Evolutionary conservation across 139 green algal species (phyloP), one percentile per base, ranked within the genome.

Genomic region (Asterochloris sp.): DNA sequence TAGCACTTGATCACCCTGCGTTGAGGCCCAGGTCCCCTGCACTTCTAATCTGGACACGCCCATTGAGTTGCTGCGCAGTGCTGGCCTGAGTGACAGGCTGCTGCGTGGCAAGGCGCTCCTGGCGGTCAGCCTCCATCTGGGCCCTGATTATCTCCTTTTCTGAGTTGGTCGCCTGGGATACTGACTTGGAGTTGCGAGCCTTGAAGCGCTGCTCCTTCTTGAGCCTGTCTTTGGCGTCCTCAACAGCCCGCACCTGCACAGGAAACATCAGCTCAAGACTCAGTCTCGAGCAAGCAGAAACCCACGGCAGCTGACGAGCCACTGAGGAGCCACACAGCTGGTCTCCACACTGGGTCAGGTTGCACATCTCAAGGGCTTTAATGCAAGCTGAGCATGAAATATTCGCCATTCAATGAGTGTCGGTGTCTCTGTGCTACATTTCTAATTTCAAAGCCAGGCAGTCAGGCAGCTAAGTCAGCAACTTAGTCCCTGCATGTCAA

Each of bases 81-180:
- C 63, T 80, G 24, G 60, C 76, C 60, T 80, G 76, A 80, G 76
- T 80, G 76, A 80, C 76, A 80, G 76, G 76, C 61, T 62, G 60
- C 47, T n/a, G 47, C 11, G 76, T 69, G 23, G 76, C 81, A 1
- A 29, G 14, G 10, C 86, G 73, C 64, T 90, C 87, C 12, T 27
- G 64, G 12, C 85, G 29, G 85, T 90, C 87, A 12, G 84, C 84
- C 23, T 90, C 85, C 78, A 90, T 78, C 62, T 79, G 74, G 4
- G 23, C 60, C 13, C 77, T 78, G 63, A 84, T 78, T 69, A 63
- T 62, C 28, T 74, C 26, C 60, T 78, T 83, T 19, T 74, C 73
- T n/a, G 78, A 62, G 17, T 66, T 82, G 19, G 63, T 67, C 68
- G 80, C 79, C 60, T 82, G 76, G n/a, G 28, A 16, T 79, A 69